Evolutionary conservation across 257 asterid genomes (phyloP).

Genomic region (Solanum piurae): DNA sequence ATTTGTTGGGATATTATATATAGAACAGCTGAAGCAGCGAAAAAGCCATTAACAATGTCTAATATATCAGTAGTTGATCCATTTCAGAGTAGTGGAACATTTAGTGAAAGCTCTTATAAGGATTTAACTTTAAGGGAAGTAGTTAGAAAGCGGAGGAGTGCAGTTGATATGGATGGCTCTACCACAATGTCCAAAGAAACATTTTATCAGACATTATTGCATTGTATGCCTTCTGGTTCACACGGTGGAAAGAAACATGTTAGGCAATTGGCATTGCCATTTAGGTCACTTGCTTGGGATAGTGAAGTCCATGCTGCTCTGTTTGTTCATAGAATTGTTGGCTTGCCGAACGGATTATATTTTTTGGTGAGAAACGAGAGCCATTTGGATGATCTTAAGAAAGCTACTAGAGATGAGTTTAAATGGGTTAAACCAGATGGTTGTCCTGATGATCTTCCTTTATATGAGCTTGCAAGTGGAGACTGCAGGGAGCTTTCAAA

Average conservation of each 20-base stretch:
- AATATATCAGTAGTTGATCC: conserved; percentile 25
- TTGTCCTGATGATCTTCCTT: conserved; percentile 73
- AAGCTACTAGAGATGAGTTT: conserved; percentile 53
- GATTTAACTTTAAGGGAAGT: conserved; percentile 49
- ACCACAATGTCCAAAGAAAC: conserved; percentile 56
- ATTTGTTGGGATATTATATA: conserved; percentile 81
- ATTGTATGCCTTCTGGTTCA: conserved; percentile 72
- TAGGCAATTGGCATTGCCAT: conserved; percentile 62
- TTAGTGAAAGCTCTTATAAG: conserved; percentile 43
- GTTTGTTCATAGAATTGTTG: conserved; percentile 82
- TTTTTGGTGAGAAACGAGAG: conserved; percentile 74
- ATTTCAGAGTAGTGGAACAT: conserved; percentile 29
- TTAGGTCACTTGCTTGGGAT: conserved; percentile 77
- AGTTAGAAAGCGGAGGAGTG: conserved; percentile 83
- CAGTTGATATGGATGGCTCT: conserved; percentile 92
- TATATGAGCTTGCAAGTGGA: conserved; percentile 59
- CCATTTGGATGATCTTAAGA: conserved; percentile 52
- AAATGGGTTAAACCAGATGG: conserved; percentile 78
- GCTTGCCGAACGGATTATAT: conserved; percentile 67
- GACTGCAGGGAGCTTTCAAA: conserved; percentile 53
- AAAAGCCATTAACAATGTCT: conserved; percentile 30
- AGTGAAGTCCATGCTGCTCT: conserved; percentile 63
- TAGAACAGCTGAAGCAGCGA: conserved; percentile 61
- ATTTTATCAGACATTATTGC: conserved; percentile 70
- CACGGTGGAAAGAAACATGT: conserved; percentile 34